Evolutionary conservation across 495 filamentous ascomycete species (phyloP).

Genomic region (Aspergillus olivimuriae): DNA sequence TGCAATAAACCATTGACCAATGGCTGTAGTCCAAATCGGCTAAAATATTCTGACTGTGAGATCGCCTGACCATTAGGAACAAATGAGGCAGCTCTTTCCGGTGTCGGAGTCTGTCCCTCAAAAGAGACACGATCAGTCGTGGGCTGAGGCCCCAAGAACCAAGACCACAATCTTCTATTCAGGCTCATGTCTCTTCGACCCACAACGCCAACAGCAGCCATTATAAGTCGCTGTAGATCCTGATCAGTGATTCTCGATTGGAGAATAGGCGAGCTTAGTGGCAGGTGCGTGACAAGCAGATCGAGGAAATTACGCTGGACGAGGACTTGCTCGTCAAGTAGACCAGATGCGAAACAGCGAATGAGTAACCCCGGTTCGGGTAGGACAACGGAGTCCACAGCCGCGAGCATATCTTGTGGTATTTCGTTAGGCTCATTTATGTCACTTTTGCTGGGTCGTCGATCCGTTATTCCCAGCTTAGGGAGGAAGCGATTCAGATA

Average conservation of each 20-base stretch:
- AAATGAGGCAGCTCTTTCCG: constrained; percentile 38
- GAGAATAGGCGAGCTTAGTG: constrained; percentile 77
- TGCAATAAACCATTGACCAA: constrained; percentile 68
- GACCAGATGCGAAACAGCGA: constrained; percentile 81
- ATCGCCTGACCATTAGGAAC: constrained; percentile 37
- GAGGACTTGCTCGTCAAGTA: constrained; percentile 83
- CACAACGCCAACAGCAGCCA: constrained; percentile 79
- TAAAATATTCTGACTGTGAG: constrained; percentile 63
- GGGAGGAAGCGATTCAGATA: constrained; percentile 78
- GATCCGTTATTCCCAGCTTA: constrained; percentile 48
- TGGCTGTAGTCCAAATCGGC: constrained; percentile 65
- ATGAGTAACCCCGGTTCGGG: constrained; percentile 90
- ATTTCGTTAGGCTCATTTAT: constrained; percentile 16
- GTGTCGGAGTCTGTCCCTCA: constrained; percentile 43
- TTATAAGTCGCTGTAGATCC: constrained; percentile 75
- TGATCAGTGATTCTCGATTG: constrained; percentile 61
- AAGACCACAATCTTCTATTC: constrained; percentile 91
- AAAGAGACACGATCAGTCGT: constrained; percentile 36
- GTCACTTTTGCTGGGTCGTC: constrained; percentile 26
- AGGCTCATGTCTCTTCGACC: constrained; percentile 90
- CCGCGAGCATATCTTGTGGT: constrained; percentile 27
- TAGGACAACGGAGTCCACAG: constrained; percentile 70
- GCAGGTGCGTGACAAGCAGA: constrained; percentile 82
- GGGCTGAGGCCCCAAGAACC: constrained; percentile 83
- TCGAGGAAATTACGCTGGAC: constrained; percentile 94